phyloP scores from a whole-genome alignment of 1,139 yeast genomes.

The Torulaspora globosa region DNA sequence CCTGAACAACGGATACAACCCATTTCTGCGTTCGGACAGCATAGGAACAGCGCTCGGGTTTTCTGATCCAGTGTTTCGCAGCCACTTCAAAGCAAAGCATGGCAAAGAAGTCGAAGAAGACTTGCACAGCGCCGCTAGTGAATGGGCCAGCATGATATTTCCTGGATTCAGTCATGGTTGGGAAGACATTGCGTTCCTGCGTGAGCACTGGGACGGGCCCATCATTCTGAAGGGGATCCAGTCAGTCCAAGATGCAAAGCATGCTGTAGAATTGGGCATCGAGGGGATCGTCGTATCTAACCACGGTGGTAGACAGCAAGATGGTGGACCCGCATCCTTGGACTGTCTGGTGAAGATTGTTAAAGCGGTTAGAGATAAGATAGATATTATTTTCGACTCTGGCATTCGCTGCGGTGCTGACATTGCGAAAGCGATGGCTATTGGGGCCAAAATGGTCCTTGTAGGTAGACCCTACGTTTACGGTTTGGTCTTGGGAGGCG shows the following conservation, averaged over 20 bases:
- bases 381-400: conserved; percentile 46
- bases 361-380: conserved; percentile 40
- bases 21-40: conserved; percentile 24
- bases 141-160: conserved; percentile 75
- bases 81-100: conserved; percentile 55
- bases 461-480: conserved; percentile 64
- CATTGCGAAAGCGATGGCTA: conserved; percentile 56
- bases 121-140: conserved; percentile 77
- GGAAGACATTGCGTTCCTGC: conserved; percentile 15
- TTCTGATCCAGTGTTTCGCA: conserved; percentile 27
- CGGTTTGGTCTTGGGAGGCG: conserved; percentile 65
- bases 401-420: conserved; percentile 59
- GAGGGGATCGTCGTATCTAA: conserved; percentile 60
- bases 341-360: conserved; percentile 53
- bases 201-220: conserved; percentile 41
- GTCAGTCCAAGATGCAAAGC: conserved; percentile 51
- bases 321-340: conserved; percentile 53
- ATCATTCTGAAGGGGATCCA: conserved; percentile 53
- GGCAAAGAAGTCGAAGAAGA: conserved; percentile 67
- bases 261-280: conserved; percentile 51
- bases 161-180: conserved; percentile 44
- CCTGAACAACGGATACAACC: conserved; percentile 28
- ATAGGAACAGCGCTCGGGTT: conserved; percentile 30
- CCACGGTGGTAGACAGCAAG: conserved; percentile 66
- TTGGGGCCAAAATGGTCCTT: conserved; percentile 71